Evolutionary conservation across 148 eudicot species (phyloP).

Genomic region (Cornus controversa): DNA sequence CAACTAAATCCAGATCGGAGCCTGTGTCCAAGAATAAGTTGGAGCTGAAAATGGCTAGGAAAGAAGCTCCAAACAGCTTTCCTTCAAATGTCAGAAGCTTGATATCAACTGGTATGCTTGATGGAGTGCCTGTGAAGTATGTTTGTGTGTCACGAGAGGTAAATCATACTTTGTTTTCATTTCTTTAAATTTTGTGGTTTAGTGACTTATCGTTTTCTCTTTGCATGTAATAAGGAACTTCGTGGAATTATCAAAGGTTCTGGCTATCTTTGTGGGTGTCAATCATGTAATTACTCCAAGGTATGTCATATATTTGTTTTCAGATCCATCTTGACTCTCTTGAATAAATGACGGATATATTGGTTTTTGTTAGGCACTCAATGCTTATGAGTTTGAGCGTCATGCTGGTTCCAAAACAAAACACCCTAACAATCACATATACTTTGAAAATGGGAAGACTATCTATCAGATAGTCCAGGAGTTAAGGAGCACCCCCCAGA

Average conservation of each 20-base stretch:
- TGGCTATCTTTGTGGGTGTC: slow-evolving; percentile 44
- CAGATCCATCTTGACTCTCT: background rate
- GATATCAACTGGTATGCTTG: slow-evolving; percentile 45
- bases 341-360: background rate
- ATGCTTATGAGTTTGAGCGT: slow-evolving; percentile 57
- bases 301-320: slow-evolving; percentile 13
- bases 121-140: slow-evolving; percentile 43
- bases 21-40: slow-evolving; percentile 21
- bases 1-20: slow-evolving; percentile 20
- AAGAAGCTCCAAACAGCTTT: slow-evolving; percentile 44
- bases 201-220: background rate
- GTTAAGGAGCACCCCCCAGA: slow-evolving; percentile 6
- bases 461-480: slow-evolving; percentile 29
- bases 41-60: slow-evolving; percentile 30
- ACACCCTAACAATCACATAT: slow-evolving; percentile 61
- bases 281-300: slow-evolving; percentile 39
- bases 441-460: slow-evolving; percentile 59
- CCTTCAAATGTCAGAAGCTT: slow-evolving; percentile 46
- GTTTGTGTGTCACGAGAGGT: slow-evolving; percentile 40
- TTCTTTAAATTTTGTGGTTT: background rate
- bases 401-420: slow-evolving; percentile 59
- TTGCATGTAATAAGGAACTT: slow-evolving; percentile 29
- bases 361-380: slow-evolving; percentile 10
- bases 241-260: slow-evolving; percentile 44
- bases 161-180: background rate